Evolutionary conservation across 1,139 yeast species (phyloP).

Genomic region (Geotrichum fermentans): DNA sequence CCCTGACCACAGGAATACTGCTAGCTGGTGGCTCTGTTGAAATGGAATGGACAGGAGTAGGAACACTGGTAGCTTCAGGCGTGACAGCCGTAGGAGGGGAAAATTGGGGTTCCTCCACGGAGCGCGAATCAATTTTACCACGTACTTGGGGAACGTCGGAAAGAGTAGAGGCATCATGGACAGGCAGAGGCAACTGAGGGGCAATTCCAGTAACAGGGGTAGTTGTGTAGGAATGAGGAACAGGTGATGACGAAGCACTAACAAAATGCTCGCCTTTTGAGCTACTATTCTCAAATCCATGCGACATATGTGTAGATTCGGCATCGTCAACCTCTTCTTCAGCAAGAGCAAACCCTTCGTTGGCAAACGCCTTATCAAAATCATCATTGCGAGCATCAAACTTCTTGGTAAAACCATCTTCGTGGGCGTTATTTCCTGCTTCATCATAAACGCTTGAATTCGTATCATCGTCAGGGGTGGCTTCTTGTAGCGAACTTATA

Average conservation of each 20-base stretch:
- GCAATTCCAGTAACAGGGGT: conserved; percentile 4
- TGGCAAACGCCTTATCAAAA: conserved; percentile 9
- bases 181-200: conserved; percentile 7
- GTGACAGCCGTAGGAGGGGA: neutral
- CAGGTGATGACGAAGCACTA: conserved; percentile 4
- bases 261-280: neutral
- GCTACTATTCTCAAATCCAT: neutral
- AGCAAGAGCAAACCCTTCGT: conserved; percentile 1
- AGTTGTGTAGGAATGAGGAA: conserved; percentile 5
- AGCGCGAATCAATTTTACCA: too few relatives aligned
- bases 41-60: too few relatives aligned
- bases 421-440: neutral
- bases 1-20: too few relatives aligned
- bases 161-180: neutral
- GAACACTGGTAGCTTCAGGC: too few relatives aligned
- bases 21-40: too few relatives aligned
- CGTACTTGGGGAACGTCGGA: neutral
- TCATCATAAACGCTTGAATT: neutral
- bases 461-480: neutral
- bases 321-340: conserved; percentile 7
- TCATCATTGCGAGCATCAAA: conserved; percentile 1
- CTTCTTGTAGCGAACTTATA: too few relatives aligned
- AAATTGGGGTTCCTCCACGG: neutral
- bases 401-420: neutral
- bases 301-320: neutral